These are phyloP conservation scores for Amanita exitialis DNA, from an alignment of 768 basidiomycete species.

Conservation along the genomic window DNA sequence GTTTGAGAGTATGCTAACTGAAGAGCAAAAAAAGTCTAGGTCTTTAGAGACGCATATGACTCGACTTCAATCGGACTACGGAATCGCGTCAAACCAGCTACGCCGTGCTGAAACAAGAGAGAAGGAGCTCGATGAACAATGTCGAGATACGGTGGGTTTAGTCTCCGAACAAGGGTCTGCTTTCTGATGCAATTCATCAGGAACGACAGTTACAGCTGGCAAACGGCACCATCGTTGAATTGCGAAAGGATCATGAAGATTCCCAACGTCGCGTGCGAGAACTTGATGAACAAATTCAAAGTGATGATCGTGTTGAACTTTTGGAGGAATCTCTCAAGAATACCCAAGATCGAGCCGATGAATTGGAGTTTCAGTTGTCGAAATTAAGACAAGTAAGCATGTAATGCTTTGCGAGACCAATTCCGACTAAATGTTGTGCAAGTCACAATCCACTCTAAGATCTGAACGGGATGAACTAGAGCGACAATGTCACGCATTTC, in stretches of 20 bases:
- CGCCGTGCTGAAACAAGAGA: constrained; percentile 37
- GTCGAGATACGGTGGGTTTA: constrained; percentile 39
- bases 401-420: neutral
- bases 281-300: constrained; percentile 74
- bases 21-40: constrained; percentile 30
- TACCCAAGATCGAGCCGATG: constrained; percentile 73
- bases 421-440: neutral
- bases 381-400: constrained; percentile 51
- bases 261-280: constrained; percentile 54
- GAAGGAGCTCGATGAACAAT: constrained; percentile 42
- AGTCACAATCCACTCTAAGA: constrained; percentile 53
- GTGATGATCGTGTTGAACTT: constrained; percentile 71
- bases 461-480: constrained; percentile 51
- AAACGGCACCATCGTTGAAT: constrained; percentile 41
- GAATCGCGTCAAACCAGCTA: constrained; percentile 25
- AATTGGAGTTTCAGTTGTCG: constrained; percentile 73
- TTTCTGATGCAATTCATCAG: constrained; percentile 25
- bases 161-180: neutral
- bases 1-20: constrained; percentile 28
- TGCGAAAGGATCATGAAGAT: constrained; percentile 42
- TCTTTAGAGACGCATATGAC: constrained; percentile 31
- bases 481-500: constrained; percentile 29
- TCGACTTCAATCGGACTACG: constrained; percentile 29
- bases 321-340: constrained; percentile 67
- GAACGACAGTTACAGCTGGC: constrained; percentile 68